Conservation (phyloP, 164 flowering plant species). For the Protea cynaroides region DNA sequence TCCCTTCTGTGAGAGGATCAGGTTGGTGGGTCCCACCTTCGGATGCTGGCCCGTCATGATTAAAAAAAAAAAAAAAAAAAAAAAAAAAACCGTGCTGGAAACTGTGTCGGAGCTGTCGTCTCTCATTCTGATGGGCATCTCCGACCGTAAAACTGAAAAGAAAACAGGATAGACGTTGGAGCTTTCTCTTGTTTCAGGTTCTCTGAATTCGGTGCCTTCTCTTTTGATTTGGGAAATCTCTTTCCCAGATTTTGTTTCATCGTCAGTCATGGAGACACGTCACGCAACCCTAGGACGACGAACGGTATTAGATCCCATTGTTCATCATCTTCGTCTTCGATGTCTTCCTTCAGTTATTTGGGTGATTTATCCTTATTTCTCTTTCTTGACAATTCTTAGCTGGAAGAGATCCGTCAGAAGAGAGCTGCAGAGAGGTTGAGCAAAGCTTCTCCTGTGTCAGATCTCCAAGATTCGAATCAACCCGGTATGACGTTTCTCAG, state of each 20-base stretch:
- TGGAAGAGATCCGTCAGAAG: slow-evolving; percentile 93
- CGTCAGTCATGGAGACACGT: slow-evolving; percentile 53
- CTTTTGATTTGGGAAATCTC: slow-evolving; percentile 5
- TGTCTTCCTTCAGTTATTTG: not conserved
- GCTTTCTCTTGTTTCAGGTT: too few relatives aligned
- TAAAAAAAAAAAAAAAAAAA: too few relatives aligned
- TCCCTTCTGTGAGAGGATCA: too few relatives aligned
- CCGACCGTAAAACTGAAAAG: too few relatives aligned
- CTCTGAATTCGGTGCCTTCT: too few relatives aligned
- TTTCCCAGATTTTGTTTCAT: not conserved
- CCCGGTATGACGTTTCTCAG: slow-evolving; percentile 25
- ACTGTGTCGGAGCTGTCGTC: too few relatives aligned
- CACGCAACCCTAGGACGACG: slow-evolving; percentile 85
- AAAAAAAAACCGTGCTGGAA: too few relatives aligned
- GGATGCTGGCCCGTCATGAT: too few relatives aligned
- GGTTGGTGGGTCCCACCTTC: too few relatives aligned
- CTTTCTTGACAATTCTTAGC: slow-evolving; percentile 22
- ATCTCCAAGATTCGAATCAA: slow-evolving; percentile 40
- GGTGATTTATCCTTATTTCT: not conserved
- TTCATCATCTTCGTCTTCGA: not conserved
- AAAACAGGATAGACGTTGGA: too few relatives aligned
- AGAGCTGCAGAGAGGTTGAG: slow-evolving; percentile 75
- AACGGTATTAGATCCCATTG: slow-evolving; percentile 43
- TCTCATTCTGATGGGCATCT: too few relatives aligned
- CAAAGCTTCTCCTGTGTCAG: slow-evolving; percentile 66